A percentile compares a stretch with the other conserved stretches of the same genome.
Conservation (phyloP, 192 early-diverging fungal genomes). For the Kickxella alabastrina region DNA sequence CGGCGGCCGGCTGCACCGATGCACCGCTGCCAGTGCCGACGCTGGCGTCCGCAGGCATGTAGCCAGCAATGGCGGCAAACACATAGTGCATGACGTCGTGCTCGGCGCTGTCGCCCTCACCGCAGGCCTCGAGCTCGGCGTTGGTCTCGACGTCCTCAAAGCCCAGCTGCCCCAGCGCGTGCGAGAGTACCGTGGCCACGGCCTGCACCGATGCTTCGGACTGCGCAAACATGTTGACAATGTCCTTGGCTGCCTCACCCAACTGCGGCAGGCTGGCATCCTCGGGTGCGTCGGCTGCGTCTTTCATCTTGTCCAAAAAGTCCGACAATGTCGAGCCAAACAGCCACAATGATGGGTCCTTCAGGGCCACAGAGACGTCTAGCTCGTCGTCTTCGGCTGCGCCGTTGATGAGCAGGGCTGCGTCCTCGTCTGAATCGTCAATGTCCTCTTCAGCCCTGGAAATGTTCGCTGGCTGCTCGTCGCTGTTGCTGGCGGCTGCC, state of each 20-base stretch:
- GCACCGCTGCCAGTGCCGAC: neutral
- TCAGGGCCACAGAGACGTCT: too few relatives aligned
- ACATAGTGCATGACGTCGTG: conserved; percentile 27
- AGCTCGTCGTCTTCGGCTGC: neutral
- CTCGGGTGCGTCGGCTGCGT: neutral
- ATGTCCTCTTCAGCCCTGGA: neutral
- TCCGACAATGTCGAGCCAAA: conserved; percentile 50
- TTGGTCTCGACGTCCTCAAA: conserved; percentile 51
- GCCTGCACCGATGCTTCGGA: conserved; percentile 45
- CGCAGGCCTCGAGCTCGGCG: conserved; percentile 21
- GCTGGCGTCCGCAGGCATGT: neutral
- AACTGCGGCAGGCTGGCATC: conserved; percentile 10
- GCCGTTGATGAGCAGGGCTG: neutral
- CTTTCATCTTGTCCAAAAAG: conserved; percentile 11
- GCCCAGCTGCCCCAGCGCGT: conserved; percentile 22
- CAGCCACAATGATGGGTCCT: conserved; percentile 53
- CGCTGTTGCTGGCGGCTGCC: neutral
- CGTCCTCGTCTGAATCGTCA: neutral
- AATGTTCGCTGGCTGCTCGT: neutral
- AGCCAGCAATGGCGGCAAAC: neutral
- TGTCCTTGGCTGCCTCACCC: conserved; percentile 19
- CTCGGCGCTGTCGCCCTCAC: conserved; percentile 13
- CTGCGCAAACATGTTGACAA: conserved; percentile 45
- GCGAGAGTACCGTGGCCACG: conserved; percentile 42
- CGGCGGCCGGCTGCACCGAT: neutral